Percentiles rank a stretch among this genome's conserved stretches.
Conservation (phyloP, 2,329 filamentous ascomycete species). For the Sarocladium strictum region DNA sequence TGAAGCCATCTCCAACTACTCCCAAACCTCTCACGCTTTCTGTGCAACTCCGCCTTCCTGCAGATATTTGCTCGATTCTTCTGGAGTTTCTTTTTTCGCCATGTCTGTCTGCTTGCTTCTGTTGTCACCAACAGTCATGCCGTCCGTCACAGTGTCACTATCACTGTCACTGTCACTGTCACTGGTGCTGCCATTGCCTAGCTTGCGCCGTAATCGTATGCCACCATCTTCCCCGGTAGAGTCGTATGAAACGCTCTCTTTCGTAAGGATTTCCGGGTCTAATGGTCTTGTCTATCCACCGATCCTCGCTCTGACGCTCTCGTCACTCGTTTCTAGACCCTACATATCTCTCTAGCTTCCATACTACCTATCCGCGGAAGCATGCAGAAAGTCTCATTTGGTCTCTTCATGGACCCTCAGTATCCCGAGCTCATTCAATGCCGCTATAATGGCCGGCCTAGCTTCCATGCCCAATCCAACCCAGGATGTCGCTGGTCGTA, state of each 20-base stretch:
- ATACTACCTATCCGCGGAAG: background rate
- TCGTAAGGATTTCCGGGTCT: background rate
- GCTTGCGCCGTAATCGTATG: background rate
- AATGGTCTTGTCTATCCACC: slow-evolving; percentile 4
- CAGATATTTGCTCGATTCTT: background rate
- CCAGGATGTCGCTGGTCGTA: slow-evolving; percentile 1
- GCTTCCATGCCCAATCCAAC: background rate
- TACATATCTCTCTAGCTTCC: background rate
- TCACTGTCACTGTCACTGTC: background rate
- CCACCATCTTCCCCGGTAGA: background rate
- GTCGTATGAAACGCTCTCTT: background rate
- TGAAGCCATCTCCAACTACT: background rate
- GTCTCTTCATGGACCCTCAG: background rate
- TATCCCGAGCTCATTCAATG: background rate
- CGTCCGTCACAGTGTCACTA: background rate
- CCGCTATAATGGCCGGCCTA: background rate
- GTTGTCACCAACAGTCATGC: background rate
- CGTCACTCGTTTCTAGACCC: background rate
- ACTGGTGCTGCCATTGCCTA: background rate
- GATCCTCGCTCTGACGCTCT: slow-evolving; percentile 3
- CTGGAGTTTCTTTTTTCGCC: background rate
- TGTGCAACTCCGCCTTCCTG: background rate
- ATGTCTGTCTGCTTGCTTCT: background rate
- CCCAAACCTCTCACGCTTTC: background rate
- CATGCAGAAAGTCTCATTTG: background rate